Evolutionary conservation across 371 early-diverging fungal species (phyloP).

Genomic region (Capillidium heterosporum): DNA sequence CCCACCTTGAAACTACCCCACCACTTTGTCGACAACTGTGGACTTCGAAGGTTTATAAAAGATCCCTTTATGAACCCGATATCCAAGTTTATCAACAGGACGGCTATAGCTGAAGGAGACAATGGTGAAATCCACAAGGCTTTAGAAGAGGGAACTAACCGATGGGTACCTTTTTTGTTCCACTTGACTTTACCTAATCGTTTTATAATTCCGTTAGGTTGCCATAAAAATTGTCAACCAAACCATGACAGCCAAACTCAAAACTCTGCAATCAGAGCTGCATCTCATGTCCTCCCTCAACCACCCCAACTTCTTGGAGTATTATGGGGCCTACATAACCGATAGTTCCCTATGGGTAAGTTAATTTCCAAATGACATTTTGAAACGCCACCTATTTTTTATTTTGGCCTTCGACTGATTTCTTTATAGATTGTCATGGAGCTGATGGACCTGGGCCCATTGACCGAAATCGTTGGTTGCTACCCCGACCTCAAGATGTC

Average conservation of each 20-base stretch:
- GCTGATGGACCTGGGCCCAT: slow-evolving; percentile 53
- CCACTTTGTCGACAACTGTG: slow-evolving; percentile 17
- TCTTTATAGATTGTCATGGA: slow-evolving; percentile 47
- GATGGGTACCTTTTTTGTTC: slow-evolving; percentile 6
- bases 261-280: slow-evolving; percentile 46
- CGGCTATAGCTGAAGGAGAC: slow-evolving; percentile 57
- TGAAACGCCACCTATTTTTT: not conserved
- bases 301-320: slow-evolving; percentile 50
- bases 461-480: slow-evolving; percentile 48
- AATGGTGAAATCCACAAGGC: slow-evolving; percentile 51
- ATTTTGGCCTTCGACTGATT: not conserved
- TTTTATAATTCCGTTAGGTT: slow-evolving; percentile 14
- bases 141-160: slow-evolving; percentile 24
- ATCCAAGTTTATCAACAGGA: slow-evolving; percentile 24
- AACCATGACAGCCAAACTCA: slow-evolving; percentile 37
- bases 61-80: slow-evolving; percentile 30
- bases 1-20: not conserved
- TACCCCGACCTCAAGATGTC: slow-evolving; percentile 20
- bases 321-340: slow-evolving; percentile 39
- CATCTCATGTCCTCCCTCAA: slow-evolving; percentile 45
- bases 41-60: slow-evolving; percentile 27
- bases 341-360: slow-evolving; percentile 32
- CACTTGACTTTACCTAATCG: not conserved
- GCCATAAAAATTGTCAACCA: slow-evolving; percentile 55
- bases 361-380: too few species aligned